Percentiles rank a stretch among this genome's conserved stretches.
Conservation (phyloP, 306 rosid species). For the Cicer cuneatum region DNA sequence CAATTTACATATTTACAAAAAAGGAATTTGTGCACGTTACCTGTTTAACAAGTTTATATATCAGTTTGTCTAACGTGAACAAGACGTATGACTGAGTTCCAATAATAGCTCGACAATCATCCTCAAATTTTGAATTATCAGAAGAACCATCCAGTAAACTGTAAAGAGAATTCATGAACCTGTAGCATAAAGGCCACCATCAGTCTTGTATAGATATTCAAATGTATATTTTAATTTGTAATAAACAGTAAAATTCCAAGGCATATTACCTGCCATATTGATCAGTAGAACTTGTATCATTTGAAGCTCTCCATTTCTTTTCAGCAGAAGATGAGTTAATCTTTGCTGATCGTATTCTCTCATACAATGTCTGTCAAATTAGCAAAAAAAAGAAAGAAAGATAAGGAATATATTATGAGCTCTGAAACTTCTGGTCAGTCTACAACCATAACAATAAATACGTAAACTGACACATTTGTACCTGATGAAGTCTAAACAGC, state of each 20-base stretch:
- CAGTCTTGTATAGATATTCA: constrained; percentile 39
- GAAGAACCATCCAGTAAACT: constrained; percentile 95
- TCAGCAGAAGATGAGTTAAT: constrained; percentile 88
- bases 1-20: background rate
- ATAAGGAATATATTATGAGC: constrained; percentile 22
- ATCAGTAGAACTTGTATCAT: constrained; percentile 68
- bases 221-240: constrained; percentile 19
- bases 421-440: constrained; percentile 22
- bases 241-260: constrained; percentile 33
- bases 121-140: constrained; percentile 94
- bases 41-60: constrained; percentile 97
- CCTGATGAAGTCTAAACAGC: constrained; percentile 95
- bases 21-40: constrained; percentile 46
- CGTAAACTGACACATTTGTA: constrained; percentile 48
- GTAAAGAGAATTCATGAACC: constrained; percentile 95
- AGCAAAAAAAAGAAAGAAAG: constrained; percentile 29
- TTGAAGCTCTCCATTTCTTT: constrained; percentile 88
- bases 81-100: constrained; percentile 96
- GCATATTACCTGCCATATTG: constrained; percentile 75
- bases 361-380: constrained; percentile 78
- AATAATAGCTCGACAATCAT: constrained; percentile 95
- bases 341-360: constrained; percentile 92
- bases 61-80: constrained; percentile 94
- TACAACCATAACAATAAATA: constrained; percentile 17
- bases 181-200: constrained; percentile 45